Evolutionary conservation across 208 protist species (phyloP), one percentile per base, ranked within the genome.

Genomic region (Leishmania tarentolae): DNA sequence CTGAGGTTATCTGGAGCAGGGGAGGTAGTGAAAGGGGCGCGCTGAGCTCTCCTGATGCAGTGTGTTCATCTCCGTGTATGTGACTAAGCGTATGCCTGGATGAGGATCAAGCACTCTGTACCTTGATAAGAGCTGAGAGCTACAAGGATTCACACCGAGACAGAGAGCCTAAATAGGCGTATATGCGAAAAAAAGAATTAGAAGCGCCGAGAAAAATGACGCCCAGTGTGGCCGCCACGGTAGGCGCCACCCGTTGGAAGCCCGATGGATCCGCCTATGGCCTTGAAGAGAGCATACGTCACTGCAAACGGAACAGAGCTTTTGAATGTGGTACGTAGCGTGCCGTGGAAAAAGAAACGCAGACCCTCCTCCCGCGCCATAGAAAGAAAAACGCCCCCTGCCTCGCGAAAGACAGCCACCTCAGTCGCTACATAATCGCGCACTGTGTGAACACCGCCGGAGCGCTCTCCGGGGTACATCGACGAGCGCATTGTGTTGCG

Each of bases 221-320:
- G 84, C 1, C 85, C 77, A 21, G 81, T 83, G 65, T 90, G 83
- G 9, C 57, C 85, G 37, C 86, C 80, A 59, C 66, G 71, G 68
- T 71, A 56, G 37, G 56, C 42, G 46, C 86, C 52, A n/a, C 82
- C 77, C n/a, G 66, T 70, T 3, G 90, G 80, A 40, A 82, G 77
- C 3, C 90, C 91, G 50, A 98, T 88, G 56, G 92, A 94, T 21
- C 95, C 95, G 53, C 93, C 93, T 37, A 96, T 63, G 9, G 80
- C 69, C 53, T 81, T 88, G 80, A 97, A 98, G 21, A 95, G 56
- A 9, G 88, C 90, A 75, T 93, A 98, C 15, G 91, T 94, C 37
- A 96, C 74, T 1, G 88, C 93, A 90, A 98, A 98, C 1, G 95
- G 95, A 9, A 98, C 82, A 24, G 91, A 96, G 17, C 92, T 92